These are phyloP conservation scores for Carallia brachiata DNA, from an alignment of 345 rosid genomes.

Conservation along the genomic window DNA sequence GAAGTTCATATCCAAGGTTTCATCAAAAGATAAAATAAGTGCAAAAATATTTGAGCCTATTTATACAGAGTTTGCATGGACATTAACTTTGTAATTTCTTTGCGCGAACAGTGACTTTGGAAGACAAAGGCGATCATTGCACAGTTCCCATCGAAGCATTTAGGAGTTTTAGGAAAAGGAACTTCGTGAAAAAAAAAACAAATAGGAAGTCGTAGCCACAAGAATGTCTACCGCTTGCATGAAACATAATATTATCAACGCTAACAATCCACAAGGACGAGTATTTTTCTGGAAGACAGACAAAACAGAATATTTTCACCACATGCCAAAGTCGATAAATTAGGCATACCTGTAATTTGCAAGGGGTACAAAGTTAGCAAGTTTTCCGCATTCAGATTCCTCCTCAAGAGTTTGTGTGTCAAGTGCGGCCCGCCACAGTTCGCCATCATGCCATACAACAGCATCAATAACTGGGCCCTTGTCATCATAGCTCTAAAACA, in stretches of 20 bases:
- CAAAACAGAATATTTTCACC: neutral
- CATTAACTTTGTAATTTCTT: too few species aligned
- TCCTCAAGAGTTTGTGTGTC: constrained; percentile 88
- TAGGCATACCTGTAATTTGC: constrained; percentile 71
- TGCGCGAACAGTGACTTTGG: too few species aligned
- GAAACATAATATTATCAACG: neutral
- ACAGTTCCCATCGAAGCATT: too few species aligned
- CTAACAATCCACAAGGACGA: neutral
- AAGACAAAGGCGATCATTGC: too few species aligned
- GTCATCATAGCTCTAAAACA: constrained; percentile 71
- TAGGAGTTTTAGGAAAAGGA: too few species aligned
- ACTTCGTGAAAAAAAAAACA: too few species aligned
- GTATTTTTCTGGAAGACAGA: neutral
- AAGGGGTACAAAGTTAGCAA: constrained; percentile 68
- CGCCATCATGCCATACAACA: constrained; percentile 96
- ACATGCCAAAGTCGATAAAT: neutral
- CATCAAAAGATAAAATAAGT: too few species aligned
- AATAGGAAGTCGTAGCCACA: too few species aligned
- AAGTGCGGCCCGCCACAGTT: constrained; percentile 90
- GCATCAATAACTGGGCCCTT: constrained; percentile 93
- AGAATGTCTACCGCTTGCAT: neutral
- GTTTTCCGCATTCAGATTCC: constrained; percentile 70
- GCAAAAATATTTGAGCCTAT: too few species aligned
- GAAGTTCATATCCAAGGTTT: neutral
- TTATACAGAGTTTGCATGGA: too few species aligned